A percentile compares a stretch with the other conserved stretches of the same genome.
Conservation (phyloP, 371 early-diverging fungal genomes). For the Lichtheimia ornata region DNA sequence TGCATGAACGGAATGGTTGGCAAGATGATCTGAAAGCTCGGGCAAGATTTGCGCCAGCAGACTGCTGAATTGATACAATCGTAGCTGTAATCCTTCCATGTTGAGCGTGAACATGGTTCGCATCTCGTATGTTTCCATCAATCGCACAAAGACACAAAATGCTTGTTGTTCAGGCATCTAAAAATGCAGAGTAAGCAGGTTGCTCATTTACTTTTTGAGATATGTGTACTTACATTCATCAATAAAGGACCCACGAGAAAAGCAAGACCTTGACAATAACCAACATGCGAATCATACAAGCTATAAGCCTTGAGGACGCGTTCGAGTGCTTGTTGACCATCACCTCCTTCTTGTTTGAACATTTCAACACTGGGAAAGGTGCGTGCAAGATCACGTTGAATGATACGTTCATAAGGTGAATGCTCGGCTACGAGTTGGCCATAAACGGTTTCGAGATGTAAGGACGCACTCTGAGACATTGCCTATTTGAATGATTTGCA, state of each 20-base stretch:
- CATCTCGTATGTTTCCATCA: conserved; percentile 88
- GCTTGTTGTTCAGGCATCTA: conserved; percentile 90
- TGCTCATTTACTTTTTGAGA: conserved; percentile 18
- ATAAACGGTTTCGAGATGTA: conserved; percentile 81
- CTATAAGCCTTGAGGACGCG: conserved; percentile 90
- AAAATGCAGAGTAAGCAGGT: neutral
- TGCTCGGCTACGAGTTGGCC: conserved; percentile 76
- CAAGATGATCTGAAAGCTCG: conserved; percentile 69
- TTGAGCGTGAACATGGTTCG: conserved; percentile 71
- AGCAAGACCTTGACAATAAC: conserved; percentile 97
- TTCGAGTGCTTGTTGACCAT: conserved; percentile 83
- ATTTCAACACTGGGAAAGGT: conserved; percentile 89
- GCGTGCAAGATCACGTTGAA: conserved; percentile 87
- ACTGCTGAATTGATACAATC: conserved; percentile 80
- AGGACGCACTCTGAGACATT: conserved; percentile 80
- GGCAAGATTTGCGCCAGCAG: conserved; percentile 80
- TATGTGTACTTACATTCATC: conserved; percentile 70
- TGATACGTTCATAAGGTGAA: conserved; percentile 86
- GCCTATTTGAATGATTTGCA: conserved; percentile 25
- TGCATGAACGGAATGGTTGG: conserved; percentile 67
- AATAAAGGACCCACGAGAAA: conserved; percentile 93
- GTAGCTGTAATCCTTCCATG: conserved; percentile 82
- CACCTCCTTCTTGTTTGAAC: conserved; percentile 82
- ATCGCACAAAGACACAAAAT: conserved; percentile 79
- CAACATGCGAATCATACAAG: conserved; percentile 88